These are phyloP conservation scores for Stylosanthes scabra DNA, from an alignment of 331 rosid species.

Conservation along the genomic window DNA sequence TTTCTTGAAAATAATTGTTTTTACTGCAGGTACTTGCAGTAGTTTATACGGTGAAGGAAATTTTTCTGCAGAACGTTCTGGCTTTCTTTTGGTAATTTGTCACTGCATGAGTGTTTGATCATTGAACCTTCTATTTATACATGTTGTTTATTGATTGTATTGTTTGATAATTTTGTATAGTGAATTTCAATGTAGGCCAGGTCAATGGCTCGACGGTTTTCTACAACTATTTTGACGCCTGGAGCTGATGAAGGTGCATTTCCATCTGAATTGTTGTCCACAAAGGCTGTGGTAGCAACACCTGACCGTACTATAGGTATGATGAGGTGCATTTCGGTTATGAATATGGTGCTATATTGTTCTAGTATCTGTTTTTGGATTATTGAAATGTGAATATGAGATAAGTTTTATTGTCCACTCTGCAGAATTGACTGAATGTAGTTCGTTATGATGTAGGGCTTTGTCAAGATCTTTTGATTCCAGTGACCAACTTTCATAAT, in stretches of 20 bases:
- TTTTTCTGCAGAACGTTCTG: slow-evolving; percentile 42
- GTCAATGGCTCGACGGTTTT: slow-evolving; percentile 51
- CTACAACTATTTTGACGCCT: slow-evolving; percentile 59
- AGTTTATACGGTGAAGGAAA: slow-evolving; percentile 45
- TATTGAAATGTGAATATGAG: slow-evolving; percentile 22
- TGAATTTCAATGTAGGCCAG: slow-evolving; percentile 58
- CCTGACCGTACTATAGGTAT: slow-evolving; percentile 73
- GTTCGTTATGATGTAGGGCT: slow-evolving; percentile 64
- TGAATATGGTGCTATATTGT: slow-evolving; percentile 31
- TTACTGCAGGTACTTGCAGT: slow-evolving; percentile 45
- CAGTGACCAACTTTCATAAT: slow-evolving; percentile 81
- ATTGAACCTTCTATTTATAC: neutral
- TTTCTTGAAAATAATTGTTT: neutral
- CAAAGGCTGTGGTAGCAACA: slow-evolving; percentile 47
- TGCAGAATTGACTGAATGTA: neutral
- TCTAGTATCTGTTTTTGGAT: slow-evolving; percentile 29
- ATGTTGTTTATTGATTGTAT: slow-evolving; percentile 20
- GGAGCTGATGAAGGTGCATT: slow-evolving; percentile 59
- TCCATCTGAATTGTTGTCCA: slow-evolving; percentile 72
- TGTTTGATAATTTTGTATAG: slow-evolving; percentile 15
- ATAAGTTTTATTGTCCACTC: neutral
- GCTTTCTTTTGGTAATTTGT: slow-evolving; percentile 56
- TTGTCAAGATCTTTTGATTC: slow-evolving; percentile 81
- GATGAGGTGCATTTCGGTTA: too few relatives aligned
- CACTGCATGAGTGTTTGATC: neutral